Percentiles rank a stretch among this genome's conserved stretches.
phyloP scores from a whole-genome alignment of 129 eudicot genomes.

The Ambrosia artemisiifolia region DNA sequence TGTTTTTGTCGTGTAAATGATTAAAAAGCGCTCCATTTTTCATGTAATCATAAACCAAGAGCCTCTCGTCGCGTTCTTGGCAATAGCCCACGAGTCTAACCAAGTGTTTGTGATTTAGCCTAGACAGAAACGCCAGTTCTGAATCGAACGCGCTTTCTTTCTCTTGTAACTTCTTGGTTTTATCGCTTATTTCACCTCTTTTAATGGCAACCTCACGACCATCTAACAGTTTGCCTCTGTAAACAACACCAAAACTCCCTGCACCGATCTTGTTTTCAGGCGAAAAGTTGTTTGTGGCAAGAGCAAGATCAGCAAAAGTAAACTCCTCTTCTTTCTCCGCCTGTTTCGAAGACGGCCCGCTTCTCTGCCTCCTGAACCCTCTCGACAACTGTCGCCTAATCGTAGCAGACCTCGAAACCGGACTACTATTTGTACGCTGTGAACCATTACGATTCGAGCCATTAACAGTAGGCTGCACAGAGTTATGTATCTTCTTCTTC shows the following conservation, averaged over 20 bases:
- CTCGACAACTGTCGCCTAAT: slow-evolving; percentile 55
- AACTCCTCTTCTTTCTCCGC: slow-evolving; percentile 43
- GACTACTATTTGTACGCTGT: slow-evolving; percentile 41
- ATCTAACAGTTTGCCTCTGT: slow-evolving; percentile 42
- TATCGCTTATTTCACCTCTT: slow-evolving; percentile 31
- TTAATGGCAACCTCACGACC: slow-evolving; percentile 62
- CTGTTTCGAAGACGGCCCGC: slow-evolving; percentile 44
- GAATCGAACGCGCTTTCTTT: slow-evolving; percentile 53
- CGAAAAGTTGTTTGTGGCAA: slow-evolving; percentile 47
- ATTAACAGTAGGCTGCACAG: slow-evolving; percentile 88
- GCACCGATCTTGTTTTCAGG: slow-evolving; percentile 45
- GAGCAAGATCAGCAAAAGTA: slow-evolving; percentile 41
- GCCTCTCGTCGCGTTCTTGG: slow-evolving; percentile 45
- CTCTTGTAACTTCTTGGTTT: slow-evolving; percentile 39
- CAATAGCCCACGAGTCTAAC: slow-evolving; percentile 55
- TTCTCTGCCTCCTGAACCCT: slow-evolving; percentile 41
- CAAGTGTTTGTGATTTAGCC: slow-evolving; percentile 60
- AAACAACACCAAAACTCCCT: slow-evolving; percentile 61
- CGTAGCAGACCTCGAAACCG: slow-evolving; percentile 75
- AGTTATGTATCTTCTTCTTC: slow-evolving; percentile 81
- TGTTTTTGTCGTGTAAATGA: slow-evolving; percentile 36
- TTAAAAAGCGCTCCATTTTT: slow-evolving; percentile 49
- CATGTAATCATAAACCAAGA: slow-evolving; percentile 57
- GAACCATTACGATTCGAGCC: slow-evolving; percentile 35
- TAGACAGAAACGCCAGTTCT: slow-evolving; percentile 44